phyloP scores from a whole-genome alignment of 2,329 filamentous ascomycete species.

The Botrytis pseudocinerea region DNA sequence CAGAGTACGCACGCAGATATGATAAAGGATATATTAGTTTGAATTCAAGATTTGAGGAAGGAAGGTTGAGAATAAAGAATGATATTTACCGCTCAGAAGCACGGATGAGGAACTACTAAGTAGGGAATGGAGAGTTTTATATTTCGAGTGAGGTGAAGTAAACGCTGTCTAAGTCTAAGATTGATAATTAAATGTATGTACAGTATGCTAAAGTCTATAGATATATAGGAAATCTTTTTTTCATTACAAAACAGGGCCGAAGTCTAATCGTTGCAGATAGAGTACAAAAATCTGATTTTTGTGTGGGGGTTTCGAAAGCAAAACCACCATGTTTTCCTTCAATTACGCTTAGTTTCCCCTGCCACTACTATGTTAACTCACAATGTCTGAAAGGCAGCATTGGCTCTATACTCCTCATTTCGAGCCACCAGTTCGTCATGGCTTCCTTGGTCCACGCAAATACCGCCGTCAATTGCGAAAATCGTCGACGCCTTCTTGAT shows the following conservation, averaged over 20 bases:
- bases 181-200: not conserved
- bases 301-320: not conserved
- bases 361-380: not conserved
- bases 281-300: not conserved
- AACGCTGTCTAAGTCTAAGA: not conserved
- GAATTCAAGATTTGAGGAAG: not conserved
- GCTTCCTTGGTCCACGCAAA: slow-evolving; percentile 52
- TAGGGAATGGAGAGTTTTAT: not conserved
- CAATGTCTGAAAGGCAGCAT: slow-evolving; percentile 40
- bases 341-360: not conserved
- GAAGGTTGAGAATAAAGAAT: not conserved
- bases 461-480: slow-evolving; percentile 56
- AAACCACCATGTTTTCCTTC: not conserved
- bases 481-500: slow-evolving; percentile 59
- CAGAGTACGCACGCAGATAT: not conserved
- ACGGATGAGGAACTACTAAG: not conserved
- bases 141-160: not conserved
- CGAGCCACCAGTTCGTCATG: slow-evolving; percentile 56
- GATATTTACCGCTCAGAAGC: not conserved
- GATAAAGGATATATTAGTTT: not conserved
- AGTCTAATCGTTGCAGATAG: not conserved
- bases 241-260: not conserved
- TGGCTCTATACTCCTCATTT: slow-evolving; percentile 51
- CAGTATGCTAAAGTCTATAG: not conserved
- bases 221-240: not conserved